Evolutionary conservation across 352 stramenopile genomes (phyloP).

Genomic region (Phytophthora sansomeana): DNA sequence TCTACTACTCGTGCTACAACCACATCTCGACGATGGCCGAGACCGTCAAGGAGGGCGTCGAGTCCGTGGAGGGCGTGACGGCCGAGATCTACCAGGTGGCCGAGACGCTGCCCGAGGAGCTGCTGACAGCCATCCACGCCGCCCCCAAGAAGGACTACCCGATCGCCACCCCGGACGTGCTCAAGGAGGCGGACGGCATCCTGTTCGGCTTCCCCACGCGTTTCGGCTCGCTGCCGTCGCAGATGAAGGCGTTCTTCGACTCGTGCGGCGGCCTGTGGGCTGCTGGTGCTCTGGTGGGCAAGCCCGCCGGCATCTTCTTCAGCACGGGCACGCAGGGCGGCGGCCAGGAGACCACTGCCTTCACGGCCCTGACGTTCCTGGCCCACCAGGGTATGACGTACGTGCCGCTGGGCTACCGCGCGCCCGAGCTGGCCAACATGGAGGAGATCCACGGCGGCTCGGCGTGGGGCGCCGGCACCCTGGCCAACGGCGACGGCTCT

Average conservation of each 20-base stretch:
- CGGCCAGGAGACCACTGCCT: conserved; percentile 24
- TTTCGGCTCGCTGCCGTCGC: conserved; percentile 25
- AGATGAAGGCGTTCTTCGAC: conserved; percentile 32
- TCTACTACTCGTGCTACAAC: conserved; percentile 26
- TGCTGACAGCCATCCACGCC: conserved; percentile 24
- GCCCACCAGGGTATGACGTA: conserved; percentile 21
- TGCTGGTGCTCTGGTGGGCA: conserved; percentile 9
- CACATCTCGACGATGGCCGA: conserved; percentile 27
- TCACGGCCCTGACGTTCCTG: conserved; percentile 28
- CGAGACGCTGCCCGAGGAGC: conserved; percentile 22
- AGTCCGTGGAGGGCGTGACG: conserved; percentile 24
- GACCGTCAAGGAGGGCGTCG: conserved; percentile 20
- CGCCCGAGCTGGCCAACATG: conserved; percentile 22
- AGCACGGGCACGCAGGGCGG: conserved; percentile 21
- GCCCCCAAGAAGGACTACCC: conserved; percentile 27
- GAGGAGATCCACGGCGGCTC: conserved; percentile 24
- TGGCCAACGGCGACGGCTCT: conserved; percentile 17
- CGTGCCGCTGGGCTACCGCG: conserved; percentile 23
- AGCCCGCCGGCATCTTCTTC: conserved; percentile 26
- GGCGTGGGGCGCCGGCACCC: conserved; percentile 13
- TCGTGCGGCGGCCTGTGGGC: conserved; percentile 26
- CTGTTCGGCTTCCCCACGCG: conserved; percentile 27
- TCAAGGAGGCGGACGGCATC: conserved; percentile 27
- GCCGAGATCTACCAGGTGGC: conserved; percentile 27
- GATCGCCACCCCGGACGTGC: conserved; percentile 19